A percentile compares a stretch with the other conserved stretches of the same genome.
These are phyloP conservation scores for Cryptosporidium sp. DNA, from an alignment of 169 alveolate species.

Conservation along the genomic window DNA sequence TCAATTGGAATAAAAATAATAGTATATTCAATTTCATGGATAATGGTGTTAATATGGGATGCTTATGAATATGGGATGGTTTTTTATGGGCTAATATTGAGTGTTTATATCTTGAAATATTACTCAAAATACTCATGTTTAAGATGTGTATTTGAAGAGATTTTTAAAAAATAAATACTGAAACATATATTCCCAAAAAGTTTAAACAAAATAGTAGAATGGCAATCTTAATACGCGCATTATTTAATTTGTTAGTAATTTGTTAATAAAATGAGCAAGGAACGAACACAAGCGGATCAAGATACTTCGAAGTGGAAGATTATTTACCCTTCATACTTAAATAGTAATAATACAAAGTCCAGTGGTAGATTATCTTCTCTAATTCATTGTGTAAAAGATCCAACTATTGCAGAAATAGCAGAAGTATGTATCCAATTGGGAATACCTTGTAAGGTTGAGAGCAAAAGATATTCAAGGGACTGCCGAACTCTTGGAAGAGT, in stretches of 20 bases:
- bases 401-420: slow-evolving; percentile 71
- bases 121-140: slow-evolving; percentile 15
- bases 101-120: slow-evolving; percentile 34
- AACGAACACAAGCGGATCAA: background rate
- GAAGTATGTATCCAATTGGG: slow-evolving; percentile 70
- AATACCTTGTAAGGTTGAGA: slow-evolving; percentile 50
- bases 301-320: slow-evolving; percentile 43
- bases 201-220: background rate
- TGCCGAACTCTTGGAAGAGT: slow-evolving; percentile 48
- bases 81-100: slow-evolving; percentile 33
- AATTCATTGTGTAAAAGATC: slow-evolving; percentile 20
- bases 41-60: slow-evolving; percentile 62
- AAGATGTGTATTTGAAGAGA: slow-evolving; percentile 2
- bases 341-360: slow-evolving; percentile 24
- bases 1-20: slow-evolving; percentile 17
- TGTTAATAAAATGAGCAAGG: background rate
- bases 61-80: slow-evolving; percentile 74
- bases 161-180: background rate
- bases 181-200: background rate
- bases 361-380: slow-evolving; percentile 19
- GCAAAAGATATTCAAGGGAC: slow-evolving; percentile 47
- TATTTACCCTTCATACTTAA: slow-evolving; percentile 47
- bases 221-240: slow-evolving; percentile 1
- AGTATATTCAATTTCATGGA: slow-evolving; percentile 59
- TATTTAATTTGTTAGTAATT: background rate